phyloP scores from a whole-genome alignment of 2,329 filamentous ascomycete species.

The Monascus ruber region DNA sequence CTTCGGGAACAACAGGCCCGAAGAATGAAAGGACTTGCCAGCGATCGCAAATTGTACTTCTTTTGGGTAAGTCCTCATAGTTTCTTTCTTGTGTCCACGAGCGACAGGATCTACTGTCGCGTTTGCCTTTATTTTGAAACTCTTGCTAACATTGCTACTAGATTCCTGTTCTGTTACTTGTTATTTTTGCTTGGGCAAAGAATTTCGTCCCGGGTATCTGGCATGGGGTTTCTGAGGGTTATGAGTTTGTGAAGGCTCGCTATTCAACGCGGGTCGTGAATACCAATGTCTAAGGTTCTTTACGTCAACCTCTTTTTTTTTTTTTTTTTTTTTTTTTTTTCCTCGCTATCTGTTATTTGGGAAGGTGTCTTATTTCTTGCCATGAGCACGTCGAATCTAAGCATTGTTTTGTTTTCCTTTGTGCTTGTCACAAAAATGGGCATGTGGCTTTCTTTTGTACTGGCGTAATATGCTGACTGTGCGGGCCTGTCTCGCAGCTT shows the following conservation, averaged over 20 bases:
- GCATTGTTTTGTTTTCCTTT: no score
- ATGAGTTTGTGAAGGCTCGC: constrained; percentile 27
- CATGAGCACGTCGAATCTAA: no score
- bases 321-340: neutral
- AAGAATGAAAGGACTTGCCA: constrained; percentile 38
- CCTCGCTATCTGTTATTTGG: constrained; percentile 6
- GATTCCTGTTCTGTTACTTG: constrained; percentile 38
- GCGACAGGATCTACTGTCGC: neutral
- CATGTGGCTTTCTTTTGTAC: no score
- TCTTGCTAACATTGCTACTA: constrained; percentile 12
- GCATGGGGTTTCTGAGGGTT: constrained; percentile 26
- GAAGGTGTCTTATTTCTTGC: no score
- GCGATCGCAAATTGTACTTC: constrained; percentile 43
- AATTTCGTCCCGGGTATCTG: constrained; percentile 33
- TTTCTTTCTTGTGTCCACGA: no score
- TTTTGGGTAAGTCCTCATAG: constrained; percentile 36
- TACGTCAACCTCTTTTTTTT: neutral
- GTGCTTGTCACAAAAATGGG: no score
- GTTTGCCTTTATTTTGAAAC: neutral
- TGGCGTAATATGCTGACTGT: no score
- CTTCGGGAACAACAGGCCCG: constrained; percentile 35
- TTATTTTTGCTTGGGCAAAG: constrained; percentile 35
- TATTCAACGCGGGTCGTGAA: constrained; percentile 23
- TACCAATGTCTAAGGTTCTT: constrained; percentile 14
- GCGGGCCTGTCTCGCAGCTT: no score